Evolutionary conservation across 495 filamentous ascomycete species (phyloP).

Genomic region (Penicillium soppii): DNA sequence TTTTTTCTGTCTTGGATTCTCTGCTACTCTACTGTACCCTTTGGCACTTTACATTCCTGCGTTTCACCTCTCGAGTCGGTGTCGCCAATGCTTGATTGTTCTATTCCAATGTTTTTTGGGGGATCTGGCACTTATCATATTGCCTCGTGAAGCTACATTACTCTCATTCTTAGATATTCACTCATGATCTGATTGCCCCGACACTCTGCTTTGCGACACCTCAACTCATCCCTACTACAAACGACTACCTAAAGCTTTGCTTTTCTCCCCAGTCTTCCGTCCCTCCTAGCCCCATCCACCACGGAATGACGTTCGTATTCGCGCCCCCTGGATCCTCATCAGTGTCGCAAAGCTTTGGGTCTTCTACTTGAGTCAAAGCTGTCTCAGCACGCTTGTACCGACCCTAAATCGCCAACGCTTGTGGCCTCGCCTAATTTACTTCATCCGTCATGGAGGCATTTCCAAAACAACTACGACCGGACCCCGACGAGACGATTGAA

Average conservation of each 20-base stretch:
- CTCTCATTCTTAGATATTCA: not conserved
- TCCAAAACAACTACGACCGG: slow-evolving; percentile 53
- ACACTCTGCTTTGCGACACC: not conserved
- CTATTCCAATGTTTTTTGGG: slow-evolving; percentile 1
- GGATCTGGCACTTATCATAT: slow-evolving; percentile 4
- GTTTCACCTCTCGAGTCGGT: not conserved
- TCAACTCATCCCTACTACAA: not conserved
- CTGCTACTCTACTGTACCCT: not conserved
- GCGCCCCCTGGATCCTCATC: slow-evolving; percentile 12
- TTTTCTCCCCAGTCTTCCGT: slow-evolving; percentile 1
- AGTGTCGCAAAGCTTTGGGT: slow-evolving; percentile 27
- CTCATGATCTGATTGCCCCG: not conserved
- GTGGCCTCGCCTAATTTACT: not conserved
- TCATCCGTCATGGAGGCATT: slow-evolving; percentile 52
- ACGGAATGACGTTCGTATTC: slow-evolving; percentile 39
- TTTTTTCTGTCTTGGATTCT: too few species aligned
- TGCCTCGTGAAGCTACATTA: not conserved
- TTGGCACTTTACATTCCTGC: not conserved
- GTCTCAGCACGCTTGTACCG: not conserved
- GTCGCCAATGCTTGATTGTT: not conserved
- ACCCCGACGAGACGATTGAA: slow-evolving; percentile 64
- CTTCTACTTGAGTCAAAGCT: slow-evolving; percentile 15
- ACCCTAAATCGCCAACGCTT: not conserved
- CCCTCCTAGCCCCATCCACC: slow-evolving; percentile 4
- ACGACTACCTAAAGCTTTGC: not conserved